Base-by-base conservation (phyloP, 306 rosid genomes). In the Quercus gilva region DNA sequence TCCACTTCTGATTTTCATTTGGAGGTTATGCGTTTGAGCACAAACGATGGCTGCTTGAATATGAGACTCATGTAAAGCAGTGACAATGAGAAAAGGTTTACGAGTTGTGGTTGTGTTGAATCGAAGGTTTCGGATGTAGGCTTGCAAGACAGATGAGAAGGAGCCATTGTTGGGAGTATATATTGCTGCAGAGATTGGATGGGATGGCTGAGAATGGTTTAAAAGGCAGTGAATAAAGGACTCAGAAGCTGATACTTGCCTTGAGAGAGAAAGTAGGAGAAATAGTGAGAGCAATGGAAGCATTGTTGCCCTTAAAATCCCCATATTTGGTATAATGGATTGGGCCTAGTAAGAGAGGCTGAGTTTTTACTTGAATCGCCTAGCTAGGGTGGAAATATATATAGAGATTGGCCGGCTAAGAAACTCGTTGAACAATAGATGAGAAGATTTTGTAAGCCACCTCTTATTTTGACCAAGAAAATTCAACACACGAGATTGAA, bases 1-100 rank as follows among this genome's bases (percentile, higher is more conserved):
- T 0, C 92, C 92, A 53, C 95, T 91, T 56, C 95, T 37, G 58
- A 89, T 91, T 78, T 84, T 91, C 91, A 91, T 87, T 26, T 80
- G 91, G 41, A 89, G 25, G 77, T 81, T 77, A 68, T 85, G 88
- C 28, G 72, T 77, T 29, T 82, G 84, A 14, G 89, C 92, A 78
- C 92, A 91, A 19, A 90, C 26, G 0, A 85, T 35, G 7, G 92
- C 26, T 21, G 87, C 78, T 81, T 88, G 89, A 0, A 90, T 82
- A 12, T 91, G 92, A 0, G 95, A 89, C 5, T 76, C 91, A 71
- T 91, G 91, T 69, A 82, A 41, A n/a, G 95, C 86, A 1, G 92
- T 89, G 82, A 91, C 2, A 63, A 91, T 91, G n/a, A 87, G 87
- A 60, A 8, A 82, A 0, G 92, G 95, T 45, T 89, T 91, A 11